These are phyloP conservation scores for Terfezia boudieri DNA, from an alignment of 495 filamentous ascomycete genomes.

Conservation along the genomic window DNA sequence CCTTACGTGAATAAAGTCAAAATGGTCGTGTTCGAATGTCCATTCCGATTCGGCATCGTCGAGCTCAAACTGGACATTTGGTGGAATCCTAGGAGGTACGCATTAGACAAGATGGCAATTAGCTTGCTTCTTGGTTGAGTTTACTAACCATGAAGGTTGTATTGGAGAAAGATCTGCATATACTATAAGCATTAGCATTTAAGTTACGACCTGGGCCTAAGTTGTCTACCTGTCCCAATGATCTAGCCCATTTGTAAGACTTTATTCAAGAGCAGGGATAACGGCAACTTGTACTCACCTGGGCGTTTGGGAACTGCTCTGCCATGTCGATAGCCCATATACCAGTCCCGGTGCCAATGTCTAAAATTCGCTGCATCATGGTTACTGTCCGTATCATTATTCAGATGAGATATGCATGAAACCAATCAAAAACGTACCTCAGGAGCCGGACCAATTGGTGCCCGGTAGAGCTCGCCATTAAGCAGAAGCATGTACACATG, in stretches of 20 bases:
- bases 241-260: constrained; percentile 1
- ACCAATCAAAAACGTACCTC: not conserved
- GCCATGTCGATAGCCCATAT: constrained; percentile 16
- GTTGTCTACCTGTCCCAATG: constrained; percentile 8
- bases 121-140: not conserved
- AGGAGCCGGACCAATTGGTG: constrained; percentile 6
- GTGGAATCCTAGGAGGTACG: constrained; percentile 21
- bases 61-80: constrained; percentile 32
- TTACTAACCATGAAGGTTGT: constrained; percentile 11
- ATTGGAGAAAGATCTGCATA: constrained; percentile 10
- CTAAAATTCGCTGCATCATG: constrained; percentile 7
- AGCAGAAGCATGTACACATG: constrained; percentile 13
- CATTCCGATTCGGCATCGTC: constrained; percentile 29
- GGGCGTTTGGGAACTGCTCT: constrained; percentile 10
- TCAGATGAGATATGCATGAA: too few species aligned
- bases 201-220: not conserved
- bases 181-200: not conserved
- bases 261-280: too few species aligned
- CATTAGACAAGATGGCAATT: not conserved
- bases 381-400: too few species aligned
- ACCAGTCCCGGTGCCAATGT: constrained; percentile 15
- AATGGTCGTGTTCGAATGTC: constrained; percentile 24
- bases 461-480: constrained; percentile 8
- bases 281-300: not conserved
- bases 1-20: constrained; percentile 35